These are phyloP conservation scores for Eucalyptus cloeziana DNA, from an alignment of 345 rosid genomes.

Conservation along the genomic window DNA sequence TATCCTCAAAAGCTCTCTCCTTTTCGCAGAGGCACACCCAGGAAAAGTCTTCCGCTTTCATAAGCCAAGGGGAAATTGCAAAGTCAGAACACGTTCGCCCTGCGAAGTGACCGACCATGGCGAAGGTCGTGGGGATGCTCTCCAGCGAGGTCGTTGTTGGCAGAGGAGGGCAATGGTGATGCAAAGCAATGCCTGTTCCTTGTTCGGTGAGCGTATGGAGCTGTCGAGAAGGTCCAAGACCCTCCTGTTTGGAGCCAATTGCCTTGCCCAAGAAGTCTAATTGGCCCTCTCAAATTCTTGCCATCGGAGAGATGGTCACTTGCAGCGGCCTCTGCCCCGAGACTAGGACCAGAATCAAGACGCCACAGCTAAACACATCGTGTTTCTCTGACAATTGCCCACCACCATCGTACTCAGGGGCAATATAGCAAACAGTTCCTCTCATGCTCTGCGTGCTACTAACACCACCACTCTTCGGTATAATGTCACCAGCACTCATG, in stretches of 20 bases:
- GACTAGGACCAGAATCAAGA: conserved; percentile 55
- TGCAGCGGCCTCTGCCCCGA: conserved; percentile 74
- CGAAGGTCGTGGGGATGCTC: no score
- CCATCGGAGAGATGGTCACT: conserved; percentile 54
- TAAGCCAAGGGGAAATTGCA: no score
- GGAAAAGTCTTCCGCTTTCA: no score
- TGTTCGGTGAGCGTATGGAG: conserved; percentile 28
- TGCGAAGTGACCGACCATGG: fast-evolving
- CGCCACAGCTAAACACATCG: conserved; percentile 75
- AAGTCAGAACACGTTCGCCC: background rate
- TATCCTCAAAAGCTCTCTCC: background rate
- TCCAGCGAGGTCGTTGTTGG: conserved; percentile 26
- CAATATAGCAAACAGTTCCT: conserved; percentile 84
- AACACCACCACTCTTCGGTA: conserved; percentile 54
- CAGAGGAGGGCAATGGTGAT: conserved; percentile 68
- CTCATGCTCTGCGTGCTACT: conserved; percentile 89
- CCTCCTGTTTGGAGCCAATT: conserved; percentile 56
- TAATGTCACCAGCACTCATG: conserved; percentile 7
- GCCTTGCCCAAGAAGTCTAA: conserved; percentile 77
- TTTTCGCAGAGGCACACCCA: no score
- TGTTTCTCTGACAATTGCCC: conserved; percentile 65
- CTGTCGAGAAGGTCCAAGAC: conserved; percentile 71
- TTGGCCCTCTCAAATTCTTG: conserved; percentile 74
- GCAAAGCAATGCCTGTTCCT: conserved; percentile 64
- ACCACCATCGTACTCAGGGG: conserved; percentile 69